These are phyloP conservation scores for Kluyveromyces sp. DNA, from an alignment of 1,139 yeast species.

Conservation along the genomic window DNA sequence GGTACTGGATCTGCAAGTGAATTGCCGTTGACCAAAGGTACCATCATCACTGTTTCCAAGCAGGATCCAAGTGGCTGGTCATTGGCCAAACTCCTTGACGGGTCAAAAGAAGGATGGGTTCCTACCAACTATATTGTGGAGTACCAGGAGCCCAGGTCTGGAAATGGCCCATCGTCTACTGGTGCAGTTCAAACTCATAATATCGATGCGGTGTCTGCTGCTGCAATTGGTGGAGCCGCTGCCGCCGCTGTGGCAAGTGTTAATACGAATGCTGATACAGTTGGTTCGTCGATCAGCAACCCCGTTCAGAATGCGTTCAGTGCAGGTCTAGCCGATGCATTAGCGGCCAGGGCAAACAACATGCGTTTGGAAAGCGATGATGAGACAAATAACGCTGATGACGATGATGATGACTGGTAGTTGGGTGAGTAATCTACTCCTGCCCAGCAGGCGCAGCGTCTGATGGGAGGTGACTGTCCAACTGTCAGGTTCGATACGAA, in stretches of 20 bases:
- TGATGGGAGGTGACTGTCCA: background rate
- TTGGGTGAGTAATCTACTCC: background rate
- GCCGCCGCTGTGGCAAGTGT: slow-evolving; percentile 21
- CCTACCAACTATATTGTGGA: slow-evolving; percentile 86
- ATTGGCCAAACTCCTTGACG: slow-evolving; percentile 70
- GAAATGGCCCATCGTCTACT: slow-evolving; percentile 16
- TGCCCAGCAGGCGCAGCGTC: background rate
- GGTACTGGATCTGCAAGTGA: slow-evolving; percentile 81
- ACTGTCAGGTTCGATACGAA: too few species aligned
- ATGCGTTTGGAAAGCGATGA: slow-evolving; percentile 69
- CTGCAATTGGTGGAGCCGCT: slow-evolving; percentile 32
- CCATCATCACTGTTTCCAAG: slow-evolving; percentile 61
- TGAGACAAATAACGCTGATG: slow-evolving; percentile 61
- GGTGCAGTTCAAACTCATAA: slow-evolving; percentile 15
- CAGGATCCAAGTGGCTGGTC: slow-evolving; percentile 89
- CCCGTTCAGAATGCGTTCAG: slow-evolving; percentile 39
- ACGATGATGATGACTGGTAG: slow-evolving; percentile 46
- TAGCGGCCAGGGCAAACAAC: slow-evolving; percentile 76
- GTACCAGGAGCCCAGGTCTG: slow-evolving; percentile 32
- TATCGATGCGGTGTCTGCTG: slow-evolving; percentile 19
- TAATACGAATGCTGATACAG: slow-evolving; percentile 22
- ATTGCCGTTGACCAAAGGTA: slow-evolving; percentile 69
- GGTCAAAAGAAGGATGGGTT: slow-evolving; percentile 88
- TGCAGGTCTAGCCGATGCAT: slow-evolving; percentile 84
- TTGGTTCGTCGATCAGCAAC: slow-evolving; percentile 29